Conservation (phyloP, 805 yeast species). For the Candida endomychidarum region DNA sequence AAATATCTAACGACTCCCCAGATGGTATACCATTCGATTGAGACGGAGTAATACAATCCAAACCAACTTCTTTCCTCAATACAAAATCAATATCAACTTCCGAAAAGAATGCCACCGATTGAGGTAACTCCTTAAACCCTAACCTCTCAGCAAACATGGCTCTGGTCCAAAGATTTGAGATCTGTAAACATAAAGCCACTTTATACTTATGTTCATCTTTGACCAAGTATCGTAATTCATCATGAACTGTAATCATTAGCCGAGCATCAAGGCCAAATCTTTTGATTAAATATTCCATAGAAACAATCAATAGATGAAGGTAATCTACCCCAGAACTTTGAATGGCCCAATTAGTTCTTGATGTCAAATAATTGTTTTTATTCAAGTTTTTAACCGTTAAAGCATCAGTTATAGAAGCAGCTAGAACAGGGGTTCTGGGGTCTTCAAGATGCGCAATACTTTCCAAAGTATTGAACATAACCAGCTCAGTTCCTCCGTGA, state of each 20-base stretch:
- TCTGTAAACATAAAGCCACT: slow-evolving; percentile 81
- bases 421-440: slow-evolving; percentile 88
- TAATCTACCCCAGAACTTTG: slow-evolving; percentile 98
- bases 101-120: slow-evolving; percentile 92
- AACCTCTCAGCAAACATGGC: slow-evolving; percentile 92
- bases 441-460: slow-evolving; percentile 75
- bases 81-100: slow-evolving; percentile 89
- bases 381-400: slow-evolving; percentile 62
- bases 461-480: slow-evolving; percentile 86
- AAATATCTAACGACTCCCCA: slow-evolving; percentile 76
- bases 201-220: slow-evolving; percentile 71
- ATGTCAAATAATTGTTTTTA: slow-evolving; percentile 72
- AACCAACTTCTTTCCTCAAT: slow-evolving; percentile 86
- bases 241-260: slow-evolving; percentile 86
- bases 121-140: slow-evolving; percentile 88
- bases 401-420: slow-evolving; percentile 91
- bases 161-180: slow-evolving; percentile 93
- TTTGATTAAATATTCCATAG: slow-evolving; percentile 80
- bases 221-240: slow-evolving; percentile 82
- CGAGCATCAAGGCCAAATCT: slow-evolving; percentile 72
- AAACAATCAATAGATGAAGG: slow-evolving; percentile 74
- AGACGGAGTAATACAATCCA: slow-evolving; percentile 91
- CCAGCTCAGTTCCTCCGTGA: slow-evolving; percentile 92
- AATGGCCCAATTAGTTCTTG: slow-evolving; percentile 95
- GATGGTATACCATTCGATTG: slow-evolving; percentile 67